Evolutionary conservation across 2,329 filamentous ascomycete genomes (phyloP).

Genomic region (Massarina eburnea): DNA sequence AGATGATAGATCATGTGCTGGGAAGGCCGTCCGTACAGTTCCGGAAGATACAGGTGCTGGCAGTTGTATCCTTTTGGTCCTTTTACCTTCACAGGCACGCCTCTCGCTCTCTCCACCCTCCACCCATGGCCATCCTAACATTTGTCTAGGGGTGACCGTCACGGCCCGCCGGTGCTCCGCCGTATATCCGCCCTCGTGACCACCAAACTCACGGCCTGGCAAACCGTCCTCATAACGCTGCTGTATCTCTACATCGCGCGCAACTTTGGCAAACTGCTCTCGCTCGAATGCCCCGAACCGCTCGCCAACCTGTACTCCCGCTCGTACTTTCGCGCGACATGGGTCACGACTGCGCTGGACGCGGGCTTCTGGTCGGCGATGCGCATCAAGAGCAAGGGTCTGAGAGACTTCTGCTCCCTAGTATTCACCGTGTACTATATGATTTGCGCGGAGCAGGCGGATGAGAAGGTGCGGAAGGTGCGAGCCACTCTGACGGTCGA

Average conservation of each 20-base stretch:
- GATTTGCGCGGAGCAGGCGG: conserved; percentile 87
- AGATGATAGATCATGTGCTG: conserved; percentile 75
- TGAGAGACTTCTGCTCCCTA: conserved; percentile 80
- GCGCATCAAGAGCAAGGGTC: conserved; percentile 78
- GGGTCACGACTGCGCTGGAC: conserved; percentile 91
- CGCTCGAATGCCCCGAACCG: conserved; percentile 89
- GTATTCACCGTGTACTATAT: conserved; percentile 89
- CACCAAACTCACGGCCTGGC: conserved; percentile 79
- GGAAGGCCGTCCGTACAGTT: conserved; percentile 90
- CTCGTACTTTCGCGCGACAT: conserved; percentile 93
- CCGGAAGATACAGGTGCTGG: conserved; percentile 87
- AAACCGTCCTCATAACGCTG: conserved; percentile 82
- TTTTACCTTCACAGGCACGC: conserved; percentile 74
- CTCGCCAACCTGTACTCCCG: conserved; percentile 91
- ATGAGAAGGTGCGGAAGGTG: conserved; percentile 94
- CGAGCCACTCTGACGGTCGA: conserved; percentile 84
- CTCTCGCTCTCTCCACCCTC: conserved; percentile 1
- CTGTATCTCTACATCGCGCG: conserved; percentile 88
- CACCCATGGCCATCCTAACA: conserved; percentile 17
- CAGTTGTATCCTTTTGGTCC: conserved; percentile 89
- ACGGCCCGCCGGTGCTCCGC: conserved; percentile 80
- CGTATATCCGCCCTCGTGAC: conserved; percentile 71
- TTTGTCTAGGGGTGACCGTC: conserved; percentile 68
- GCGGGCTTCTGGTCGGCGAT: conserved; percentile 99
- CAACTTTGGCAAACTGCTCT: conserved; percentile 91